Conservation (phyloP, 2,329 filamentous ascomycete genomes). For the Clonostachys byssicola region DNA sequence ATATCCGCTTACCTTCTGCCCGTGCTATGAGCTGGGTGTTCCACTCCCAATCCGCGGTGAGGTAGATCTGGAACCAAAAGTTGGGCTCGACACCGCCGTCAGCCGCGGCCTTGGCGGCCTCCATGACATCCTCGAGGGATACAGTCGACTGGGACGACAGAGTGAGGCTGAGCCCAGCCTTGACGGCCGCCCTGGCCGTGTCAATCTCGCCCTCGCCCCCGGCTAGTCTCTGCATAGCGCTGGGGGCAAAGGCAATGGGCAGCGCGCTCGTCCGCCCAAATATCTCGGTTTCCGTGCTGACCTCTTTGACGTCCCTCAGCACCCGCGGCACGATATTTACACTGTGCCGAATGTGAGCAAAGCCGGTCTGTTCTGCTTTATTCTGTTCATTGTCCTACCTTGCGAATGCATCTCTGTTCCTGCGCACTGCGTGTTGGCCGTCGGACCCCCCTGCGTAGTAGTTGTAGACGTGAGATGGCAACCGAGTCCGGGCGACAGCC, state of each 20-base stretch:
- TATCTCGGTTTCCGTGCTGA: conserved; percentile 11
- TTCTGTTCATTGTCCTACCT: background rate
- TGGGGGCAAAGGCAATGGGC: conserved; percentile 48
- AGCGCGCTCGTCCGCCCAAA: conserved; percentile 28
- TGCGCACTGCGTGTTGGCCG: conserved; percentile 1
- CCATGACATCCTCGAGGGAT: conserved; percentile 13
- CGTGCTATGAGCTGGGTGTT: conserved; percentile 12
- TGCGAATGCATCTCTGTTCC: conserved; percentile 1
- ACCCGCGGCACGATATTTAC: conserved; percentile 35
- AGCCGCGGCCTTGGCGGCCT: conserved; percentile 6
- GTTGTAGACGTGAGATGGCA: conserved; percentile 2
- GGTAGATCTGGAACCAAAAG: conserved; percentile 2
- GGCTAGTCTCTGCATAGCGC: conserved; percentile 49
- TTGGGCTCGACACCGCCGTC: background rate
- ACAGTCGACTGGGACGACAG: conserved; percentile 13
- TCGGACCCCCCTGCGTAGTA: conserved; percentile 3
- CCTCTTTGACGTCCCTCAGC: conserved; percentile 12
- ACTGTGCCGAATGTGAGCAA: conserved; percentile 17
- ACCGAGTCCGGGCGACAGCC: background rate
- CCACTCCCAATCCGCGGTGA: conserved; percentile 7
- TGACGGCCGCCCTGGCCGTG: conserved; percentile 33
- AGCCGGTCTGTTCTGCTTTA: no score
- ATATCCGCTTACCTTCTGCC: conserved; percentile 10
- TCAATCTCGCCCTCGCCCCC: conserved; percentile 47
- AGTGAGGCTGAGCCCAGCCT: conserved; percentile 17